Conservation (phyloP, 495 filamentous ascomycete species). For the Daldinia concentrica region DNA sequence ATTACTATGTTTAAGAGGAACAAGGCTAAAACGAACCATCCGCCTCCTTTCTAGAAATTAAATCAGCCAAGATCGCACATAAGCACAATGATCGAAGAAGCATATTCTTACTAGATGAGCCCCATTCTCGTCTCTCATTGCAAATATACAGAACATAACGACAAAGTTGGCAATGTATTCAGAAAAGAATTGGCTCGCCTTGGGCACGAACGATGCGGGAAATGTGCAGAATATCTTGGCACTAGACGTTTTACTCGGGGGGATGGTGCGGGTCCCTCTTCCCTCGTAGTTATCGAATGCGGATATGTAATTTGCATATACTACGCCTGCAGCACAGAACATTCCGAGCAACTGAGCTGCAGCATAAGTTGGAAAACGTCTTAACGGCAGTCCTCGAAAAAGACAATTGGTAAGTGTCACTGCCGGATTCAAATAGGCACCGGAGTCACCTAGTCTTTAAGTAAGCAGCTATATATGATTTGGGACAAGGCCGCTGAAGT, state of each 20-base stretch:
- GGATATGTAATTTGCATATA: background rate
- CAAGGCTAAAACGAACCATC: background rate
- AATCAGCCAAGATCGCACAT: background rate
- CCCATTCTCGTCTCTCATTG: conserved; percentile 6
- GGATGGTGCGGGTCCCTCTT: background rate
- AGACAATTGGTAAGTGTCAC: conserved; percentile 1
- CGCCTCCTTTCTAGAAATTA: background rate
- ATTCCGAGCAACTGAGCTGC: background rate
- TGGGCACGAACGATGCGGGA: conserved; percentile 1
- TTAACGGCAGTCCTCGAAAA: background rate
- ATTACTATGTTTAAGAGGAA: conserved; percentile 1
- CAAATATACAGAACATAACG: conserved; percentile 1
- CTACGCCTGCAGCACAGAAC: conserved; percentile 1
- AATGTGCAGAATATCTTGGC: conserved; percentile 6
- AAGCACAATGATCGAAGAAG: background rate
- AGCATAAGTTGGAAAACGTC: background rate
- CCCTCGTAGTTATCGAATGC: background rate
- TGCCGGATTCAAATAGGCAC: background rate
- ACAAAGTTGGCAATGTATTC: conserved; percentile 1
- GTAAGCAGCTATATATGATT: background rate
- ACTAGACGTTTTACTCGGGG: background rate
- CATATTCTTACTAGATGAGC: background rate
- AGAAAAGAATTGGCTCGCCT: conserved; percentile 5
- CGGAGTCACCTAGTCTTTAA: background rate
- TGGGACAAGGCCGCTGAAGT: background rate